phyloP scores from a whole-genome alignment of 1,284 basidiomycete genomes.

The Thecaphora frezii region DNA sequence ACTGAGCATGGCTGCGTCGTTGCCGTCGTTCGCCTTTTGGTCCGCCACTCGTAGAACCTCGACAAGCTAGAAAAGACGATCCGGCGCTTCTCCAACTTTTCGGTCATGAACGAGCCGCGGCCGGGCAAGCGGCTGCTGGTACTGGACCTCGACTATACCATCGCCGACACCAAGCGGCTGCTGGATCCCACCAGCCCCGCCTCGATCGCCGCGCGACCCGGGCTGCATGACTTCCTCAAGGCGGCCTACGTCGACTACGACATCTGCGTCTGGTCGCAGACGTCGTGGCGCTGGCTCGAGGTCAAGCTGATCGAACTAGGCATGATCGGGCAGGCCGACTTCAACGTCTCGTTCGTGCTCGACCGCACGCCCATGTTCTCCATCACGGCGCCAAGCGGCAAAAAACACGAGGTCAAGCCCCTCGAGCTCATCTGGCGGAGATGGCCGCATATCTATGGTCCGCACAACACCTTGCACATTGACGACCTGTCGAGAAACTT shows the following conservation, averaged over 20 bases:
- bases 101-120: constrained; percentile 39
- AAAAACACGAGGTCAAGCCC: constrained; percentile 66
- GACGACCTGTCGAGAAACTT: constrained; percentile 80
- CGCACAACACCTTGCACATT: constrained; percentile 77
- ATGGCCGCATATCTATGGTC: constrained; percentile 38
- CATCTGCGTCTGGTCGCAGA: constrained; percentile 61
- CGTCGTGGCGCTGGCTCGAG: constrained; percentile 88
- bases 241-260: constrained; percentile 55
- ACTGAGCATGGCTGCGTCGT: no score
- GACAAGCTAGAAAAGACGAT: constrained; percentile 39
- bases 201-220: constrained; percentile 73
- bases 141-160: constrained; percentile 78
- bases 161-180: constrained; percentile 52
- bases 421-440: constrained; percentile 54
- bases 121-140: constrained; percentile 68
- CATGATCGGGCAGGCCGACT: constrained; percentile 65
- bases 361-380: constrained; percentile 88
- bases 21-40: no score
- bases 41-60: constrained; percentile 22
- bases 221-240: constrained; percentile 73
- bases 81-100: constrained; percentile 41
- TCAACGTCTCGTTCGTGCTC: constrained; percentile 60
- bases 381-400: constrained; percentile 70
- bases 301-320: constrained; percentile 83
- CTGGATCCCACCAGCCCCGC: constrained; percentile 78